Conservation (phyloP, 164 flowering plant species). For the Vitis riparia region DNA sequence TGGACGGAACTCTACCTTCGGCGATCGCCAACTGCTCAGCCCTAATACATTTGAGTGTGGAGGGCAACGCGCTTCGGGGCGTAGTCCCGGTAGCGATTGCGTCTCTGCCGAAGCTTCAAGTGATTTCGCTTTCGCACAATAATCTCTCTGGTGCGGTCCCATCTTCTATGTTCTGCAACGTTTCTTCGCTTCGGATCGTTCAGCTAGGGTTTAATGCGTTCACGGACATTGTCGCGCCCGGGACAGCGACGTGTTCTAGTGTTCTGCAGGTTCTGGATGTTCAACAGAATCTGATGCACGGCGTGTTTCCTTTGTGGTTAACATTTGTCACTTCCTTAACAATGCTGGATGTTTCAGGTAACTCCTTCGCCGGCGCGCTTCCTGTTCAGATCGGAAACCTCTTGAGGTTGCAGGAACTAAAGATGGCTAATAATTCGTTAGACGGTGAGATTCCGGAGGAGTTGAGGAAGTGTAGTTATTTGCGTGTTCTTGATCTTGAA, state of each 20-base stretch:
- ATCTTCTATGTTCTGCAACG: slow-evolving; percentile 40
- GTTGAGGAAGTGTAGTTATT: slow-evolving; percentile 31
- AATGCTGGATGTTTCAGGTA: slow-evolving; percentile 48
- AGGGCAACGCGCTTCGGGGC: slow-evolving; percentile 60
- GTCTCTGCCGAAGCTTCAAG: slow-evolving; percentile 49
- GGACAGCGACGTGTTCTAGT: slow-evolving; percentile 25
- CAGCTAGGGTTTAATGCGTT: slow-evolving; percentile 67
- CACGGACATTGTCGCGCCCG: slow-evolving; percentile 51
- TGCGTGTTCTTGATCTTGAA: slow-evolving; percentile 42
- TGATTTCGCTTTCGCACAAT: slow-evolving; percentile 64
- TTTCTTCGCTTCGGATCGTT: slow-evolving; percentile 49
- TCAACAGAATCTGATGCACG: slow-evolving; percentile 52
- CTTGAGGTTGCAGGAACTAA: slow-evolving; percentile 50
- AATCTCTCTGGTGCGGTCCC: slow-evolving; percentile 66
- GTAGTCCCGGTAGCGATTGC: slow-evolving; percentile 65
- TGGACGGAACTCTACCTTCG: slow-evolving; percentile 77
- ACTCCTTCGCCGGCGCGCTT: slow-evolving; percentile 45
- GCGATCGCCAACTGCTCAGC: slow-evolving; percentile 75
- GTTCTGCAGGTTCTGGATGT: slow-evolving; percentile 60
- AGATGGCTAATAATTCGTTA: slow-evolving; percentile 55
- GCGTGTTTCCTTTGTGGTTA: slow-evolving; percentile 64
- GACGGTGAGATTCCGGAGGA: slow-evolving; percentile 41
- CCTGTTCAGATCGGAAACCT: slow-evolving; percentile 49
- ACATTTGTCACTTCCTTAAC: slow-evolving; percentile 34
- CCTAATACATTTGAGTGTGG: slow-evolving; percentile 66